Conservation (phyloP, 805 yeast species). For the Spathaspora sp. region DNA sequence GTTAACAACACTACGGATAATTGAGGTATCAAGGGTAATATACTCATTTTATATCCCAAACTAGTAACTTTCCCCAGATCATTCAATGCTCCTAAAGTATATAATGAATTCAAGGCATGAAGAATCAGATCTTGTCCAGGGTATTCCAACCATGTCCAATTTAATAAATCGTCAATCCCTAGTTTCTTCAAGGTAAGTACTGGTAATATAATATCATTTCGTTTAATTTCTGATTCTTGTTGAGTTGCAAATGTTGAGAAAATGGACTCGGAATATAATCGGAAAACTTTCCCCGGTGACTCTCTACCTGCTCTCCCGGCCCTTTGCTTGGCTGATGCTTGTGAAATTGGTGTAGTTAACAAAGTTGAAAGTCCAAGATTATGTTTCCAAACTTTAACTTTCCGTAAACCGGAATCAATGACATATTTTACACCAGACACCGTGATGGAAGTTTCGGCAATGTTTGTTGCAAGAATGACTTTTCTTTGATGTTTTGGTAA, state of each 20-base stretch:
- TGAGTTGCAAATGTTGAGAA: slow-evolving; percentile 62
- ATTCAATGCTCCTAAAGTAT: slow-evolving; percentile 74
- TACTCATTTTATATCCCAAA: slow-evolving; percentile 82
- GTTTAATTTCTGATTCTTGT: slow-evolving; percentile 89
- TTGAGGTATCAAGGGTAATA: slow-evolving; percentile 90
- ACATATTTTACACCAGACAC: slow-evolving; percentile 93
- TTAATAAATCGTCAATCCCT: slow-evolving; percentile 76
- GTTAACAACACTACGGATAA: slow-evolving; percentile 78
- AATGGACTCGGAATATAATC: slow-evolving; percentile 76
- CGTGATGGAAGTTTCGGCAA: slow-evolving; percentile 97
- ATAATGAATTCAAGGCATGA: slow-evolving; percentile 74
- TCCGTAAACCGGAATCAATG: slow-evolving; percentile 87
- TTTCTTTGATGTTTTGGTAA: slow-evolving; percentile 69
- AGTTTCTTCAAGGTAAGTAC: slow-evolving; percentile 77
- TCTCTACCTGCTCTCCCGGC: slow-evolving; percentile 99
- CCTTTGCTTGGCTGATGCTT: slow-evolving; percentile 92
- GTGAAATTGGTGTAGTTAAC: slow-evolving; percentile 87
- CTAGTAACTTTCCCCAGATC: slow-evolving; percentile 72
- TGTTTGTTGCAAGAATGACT: slow-evolving; percentile 87
- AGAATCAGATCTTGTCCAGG: slow-evolving; percentile 79
- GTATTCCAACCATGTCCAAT: slow-evolving; percentile 90
- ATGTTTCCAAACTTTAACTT: slow-evolving; percentile 93
- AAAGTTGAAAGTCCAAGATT: slow-evolving; percentile 89
- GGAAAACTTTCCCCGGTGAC: slow-evolving; percentile 77
- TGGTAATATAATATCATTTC: slow-evolving; percentile 84